Conservation (phyloP, 108 stramenopile genomes). For the Asterionellopsis glacialis region DNA sequence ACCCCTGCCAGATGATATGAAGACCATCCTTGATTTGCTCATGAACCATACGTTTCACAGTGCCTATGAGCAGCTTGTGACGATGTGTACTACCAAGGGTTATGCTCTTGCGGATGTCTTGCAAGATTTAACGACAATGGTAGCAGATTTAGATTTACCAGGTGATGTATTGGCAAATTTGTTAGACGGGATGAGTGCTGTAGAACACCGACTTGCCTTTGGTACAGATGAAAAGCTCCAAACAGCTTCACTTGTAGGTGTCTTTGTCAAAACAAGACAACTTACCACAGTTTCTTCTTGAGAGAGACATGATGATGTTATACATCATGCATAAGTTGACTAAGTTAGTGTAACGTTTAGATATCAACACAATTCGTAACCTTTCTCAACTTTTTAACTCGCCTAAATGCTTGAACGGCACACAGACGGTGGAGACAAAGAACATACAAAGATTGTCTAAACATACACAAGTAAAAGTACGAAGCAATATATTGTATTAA, state of each 20-base stretch:
- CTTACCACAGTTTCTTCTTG: conserved; percentile 4
- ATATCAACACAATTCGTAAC: too few species aligned
- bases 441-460: too few species aligned
- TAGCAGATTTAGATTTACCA: conserved; percentile 49
- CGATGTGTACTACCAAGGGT: conserved; percentile 61
- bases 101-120: conserved; percentile 79
- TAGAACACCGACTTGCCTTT: conserved; percentile 74
- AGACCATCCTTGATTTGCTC: conserved; percentile 49
- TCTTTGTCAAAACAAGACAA: conserved; percentile 66
- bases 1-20: conserved; percentile 69
- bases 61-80: conserved; percentile 47
- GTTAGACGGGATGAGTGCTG: conserved; percentile 74
- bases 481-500: too few species aligned
- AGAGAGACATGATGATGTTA: background rate
- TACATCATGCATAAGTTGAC: too few species aligned
- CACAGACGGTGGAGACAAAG: too few species aligned
- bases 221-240: conserved; percentile 81
- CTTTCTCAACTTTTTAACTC: too few species aligned
- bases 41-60: conserved; percentile 62
- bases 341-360: too few species aligned
- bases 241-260: conserved; percentile 71
- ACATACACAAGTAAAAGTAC: too few species aligned
- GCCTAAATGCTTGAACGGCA: too few species aligned
- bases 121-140: conserved; percentile 44
- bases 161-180: conserved; percentile 52